Evolutionary conservation across 2,329 filamentous ascomycete genomes (phyloP).

Genomic region (Pestalotiopsis sp.): DNA sequence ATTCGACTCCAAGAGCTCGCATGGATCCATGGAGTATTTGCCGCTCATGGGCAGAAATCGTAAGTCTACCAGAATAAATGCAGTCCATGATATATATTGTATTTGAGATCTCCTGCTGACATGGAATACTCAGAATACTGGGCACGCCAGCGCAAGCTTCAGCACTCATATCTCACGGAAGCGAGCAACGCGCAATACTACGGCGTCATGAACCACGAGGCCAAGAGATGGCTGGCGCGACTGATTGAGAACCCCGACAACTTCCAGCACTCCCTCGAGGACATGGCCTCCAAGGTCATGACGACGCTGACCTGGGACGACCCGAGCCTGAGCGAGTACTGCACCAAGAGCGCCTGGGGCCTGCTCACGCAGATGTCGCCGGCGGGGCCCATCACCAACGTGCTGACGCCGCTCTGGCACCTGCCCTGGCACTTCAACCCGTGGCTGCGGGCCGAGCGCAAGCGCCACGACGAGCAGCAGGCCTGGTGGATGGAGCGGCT

Average conservation of each 20-base stretch:
- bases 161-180: slow-evolving; percentile 51
- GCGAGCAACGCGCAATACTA: slow-evolving; percentile 35
- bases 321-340: slow-evolving; percentile 46
- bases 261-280: slow-evolving; percentile 53
- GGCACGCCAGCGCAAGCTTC: slow-evolving; percentile 55
- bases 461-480: slow-evolving; percentile 55
- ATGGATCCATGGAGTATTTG: slow-evolving; percentile 58
- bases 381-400: slow-evolving; percentile 59
- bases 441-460: slow-evolving; percentile 55
- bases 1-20: slow-evolving; percentile 55
- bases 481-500: slow-evolving; percentile 55
- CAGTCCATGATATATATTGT: neutral
- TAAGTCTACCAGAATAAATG: slow-evolving; percentile 33
- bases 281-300: slow-evolving; percentile 62
- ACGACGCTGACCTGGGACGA: slow-evolving; percentile 57
- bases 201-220: slow-evolving; percentile 51
- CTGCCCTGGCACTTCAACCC: slow-evolving; percentile 52
- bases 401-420: slow-evolving; percentile 57
- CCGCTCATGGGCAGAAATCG: slow-evolving; percentile 59
- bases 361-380: slow-evolving; percentile 60
- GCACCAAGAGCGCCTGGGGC: slow-evolving; percentile 56
- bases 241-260: slow-evolving; percentile 52
- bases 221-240: slow-evolving; percentile 53
- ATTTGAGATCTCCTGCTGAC: neutral
- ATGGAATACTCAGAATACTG: slow-evolving; percentile 49